These are phyloP conservation scores for Phoenix dactylifera DNA, from an alignment of 176 grass and related monocot genomes.

Conservation along the genomic window DNA sequence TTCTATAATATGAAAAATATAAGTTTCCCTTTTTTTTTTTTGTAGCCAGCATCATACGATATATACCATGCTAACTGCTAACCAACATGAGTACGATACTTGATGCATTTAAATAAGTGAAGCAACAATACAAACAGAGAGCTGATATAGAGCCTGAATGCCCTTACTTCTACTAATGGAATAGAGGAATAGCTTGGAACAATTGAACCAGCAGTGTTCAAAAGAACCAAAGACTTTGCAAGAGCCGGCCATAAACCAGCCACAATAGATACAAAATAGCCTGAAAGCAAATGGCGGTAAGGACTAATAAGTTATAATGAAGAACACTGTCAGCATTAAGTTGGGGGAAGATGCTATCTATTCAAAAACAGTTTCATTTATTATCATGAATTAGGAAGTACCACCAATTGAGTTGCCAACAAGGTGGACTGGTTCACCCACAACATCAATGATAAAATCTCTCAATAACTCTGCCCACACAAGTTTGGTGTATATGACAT, in stretches of 20 bases:
- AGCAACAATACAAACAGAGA: not conserved
- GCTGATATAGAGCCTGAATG: slow-evolving; percentile 6
- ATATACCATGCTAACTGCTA: too few relatives aligned
- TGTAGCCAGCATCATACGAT: too few relatives aligned
- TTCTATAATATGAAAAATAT: too few relatives aligned
- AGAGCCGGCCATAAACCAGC: slow-evolving; percentile 79
- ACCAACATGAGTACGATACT: too few relatives aligned
- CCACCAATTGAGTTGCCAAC: slow-evolving; percentile 97
- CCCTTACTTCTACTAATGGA: slow-evolving; percentile 58
- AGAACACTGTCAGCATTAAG: too few relatives aligned
- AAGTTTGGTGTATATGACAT: slow-evolving; percentile 64
- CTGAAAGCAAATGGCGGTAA: slow-evolving; percentile 22
- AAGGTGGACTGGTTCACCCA: slow-evolving; percentile 70
- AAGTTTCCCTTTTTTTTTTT: too few relatives aligned
- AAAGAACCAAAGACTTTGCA: slow-evolving; percentile 71
- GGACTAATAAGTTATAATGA: too few relatives aligned
- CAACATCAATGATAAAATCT: slow-evolving; percentile 74
- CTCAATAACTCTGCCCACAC: slow-evolving; percentile 86
- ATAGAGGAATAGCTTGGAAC: slow-evolving; percentile 62
- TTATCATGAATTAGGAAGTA: slow-evolving; percentile 27
- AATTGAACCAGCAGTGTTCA: slow-evolving; percentile 84
- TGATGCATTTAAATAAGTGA: not conserved
- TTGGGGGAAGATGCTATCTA: too few relatives aligned
- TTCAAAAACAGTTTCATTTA: too few relatives aligned
- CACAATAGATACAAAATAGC: slow-evolving; percentile 63